phyloP scores from a whole-genome alignment of 208 protist genomes.

The Acanthamoeba triangularis region DNA sequence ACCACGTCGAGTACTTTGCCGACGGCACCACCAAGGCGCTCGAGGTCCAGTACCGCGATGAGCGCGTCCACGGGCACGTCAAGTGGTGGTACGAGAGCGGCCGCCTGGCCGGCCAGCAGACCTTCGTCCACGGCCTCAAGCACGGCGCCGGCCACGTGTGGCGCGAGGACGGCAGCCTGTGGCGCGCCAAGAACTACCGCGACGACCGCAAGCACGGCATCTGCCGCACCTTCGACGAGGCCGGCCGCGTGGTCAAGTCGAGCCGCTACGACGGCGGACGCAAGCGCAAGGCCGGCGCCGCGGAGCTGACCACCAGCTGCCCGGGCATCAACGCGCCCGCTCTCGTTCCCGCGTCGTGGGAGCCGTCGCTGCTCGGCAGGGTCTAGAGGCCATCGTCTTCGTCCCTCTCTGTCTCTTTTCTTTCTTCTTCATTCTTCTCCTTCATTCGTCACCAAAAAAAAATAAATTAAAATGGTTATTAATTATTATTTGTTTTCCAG shows the following conservation, averaged over 20 bases:
- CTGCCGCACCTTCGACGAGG: constrained; percentile 46
- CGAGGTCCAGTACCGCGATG: constrained; percentile 44
- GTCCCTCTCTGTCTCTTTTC: not conserved
- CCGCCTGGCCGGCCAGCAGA: constrained; percentile 38
- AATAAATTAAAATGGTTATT: not conserved
- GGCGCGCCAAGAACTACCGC: constrained; percentile 43
- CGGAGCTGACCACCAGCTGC: constrained; percentile 43
- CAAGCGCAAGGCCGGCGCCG: constrained; percentile 27
- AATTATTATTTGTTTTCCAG: no score
- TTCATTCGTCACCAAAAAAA: no score
- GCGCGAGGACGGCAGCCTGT: constrained; percentile 53
- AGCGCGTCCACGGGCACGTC: constrained; percentile 13
- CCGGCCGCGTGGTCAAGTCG: constrained; percentile 22
- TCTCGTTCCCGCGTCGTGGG: not conserved
- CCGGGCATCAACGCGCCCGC: not conserved
- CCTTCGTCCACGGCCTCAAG: constrained; percentile 48
- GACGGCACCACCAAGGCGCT: not conserved
- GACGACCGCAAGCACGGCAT: constrained; percentile 49
- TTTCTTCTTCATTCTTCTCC: not conserved
- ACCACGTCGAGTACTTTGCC: constrained; percentile 62
- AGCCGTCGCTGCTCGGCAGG: not conserved
- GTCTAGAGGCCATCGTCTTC: not conserved
- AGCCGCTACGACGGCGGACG: constrained; percentile 29
- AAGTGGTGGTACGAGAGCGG: constrained; percentile 67
- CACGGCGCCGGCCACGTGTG: constrained; percentile 35